phyloP scores from a whole-genome alignment of 2,329 filamentous ascomycete species.

The Didymella pinodella region DNA sequence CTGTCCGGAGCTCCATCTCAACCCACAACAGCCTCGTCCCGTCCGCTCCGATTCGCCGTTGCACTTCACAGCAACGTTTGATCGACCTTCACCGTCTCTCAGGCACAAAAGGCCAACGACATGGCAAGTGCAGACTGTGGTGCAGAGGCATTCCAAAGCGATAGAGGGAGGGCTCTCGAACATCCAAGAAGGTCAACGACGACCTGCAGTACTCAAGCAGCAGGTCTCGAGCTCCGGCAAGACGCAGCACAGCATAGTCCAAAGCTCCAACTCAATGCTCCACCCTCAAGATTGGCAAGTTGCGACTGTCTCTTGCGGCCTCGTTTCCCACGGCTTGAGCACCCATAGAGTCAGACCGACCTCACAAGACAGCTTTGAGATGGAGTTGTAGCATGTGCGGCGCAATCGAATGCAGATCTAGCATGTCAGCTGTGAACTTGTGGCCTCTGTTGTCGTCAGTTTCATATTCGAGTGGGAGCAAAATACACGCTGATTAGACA shows the following conservation, averaged over 20 bases:
- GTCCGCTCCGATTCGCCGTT: constrained; percentile 16
- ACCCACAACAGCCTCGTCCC: constrained; percentile 16
- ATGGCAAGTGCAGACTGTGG: not conserved
- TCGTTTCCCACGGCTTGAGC: not conserved
- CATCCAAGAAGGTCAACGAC: not conserved
- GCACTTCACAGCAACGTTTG: constrained; percentile 8
- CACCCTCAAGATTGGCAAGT: not conserved
- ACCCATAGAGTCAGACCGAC: not conserved
- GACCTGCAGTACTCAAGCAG: not conserved
- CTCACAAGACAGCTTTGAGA: not conserved
- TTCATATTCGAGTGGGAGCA: not conserved
- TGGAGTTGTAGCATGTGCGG: not conserved
- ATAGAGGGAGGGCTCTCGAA: not conserved
- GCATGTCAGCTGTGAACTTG: not conserved
- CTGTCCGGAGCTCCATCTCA: constrained; percentile 21
- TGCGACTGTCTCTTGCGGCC: not conserved
- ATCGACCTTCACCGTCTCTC: constrained; percentile 7
- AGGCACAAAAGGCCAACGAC: not conserved
- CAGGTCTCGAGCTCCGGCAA: not conserved
- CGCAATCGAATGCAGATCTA: not conserved
- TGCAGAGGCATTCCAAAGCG: not conserved
- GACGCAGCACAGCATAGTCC: not conserved
- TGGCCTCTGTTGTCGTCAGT: not conserved
- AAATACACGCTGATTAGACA: not conserved
- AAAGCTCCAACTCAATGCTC: not conserved